Evolutionary conservation across 1,139 yeast genomes (phyloP).

Genomic region (Geotrichum klebahnii): DNA sequence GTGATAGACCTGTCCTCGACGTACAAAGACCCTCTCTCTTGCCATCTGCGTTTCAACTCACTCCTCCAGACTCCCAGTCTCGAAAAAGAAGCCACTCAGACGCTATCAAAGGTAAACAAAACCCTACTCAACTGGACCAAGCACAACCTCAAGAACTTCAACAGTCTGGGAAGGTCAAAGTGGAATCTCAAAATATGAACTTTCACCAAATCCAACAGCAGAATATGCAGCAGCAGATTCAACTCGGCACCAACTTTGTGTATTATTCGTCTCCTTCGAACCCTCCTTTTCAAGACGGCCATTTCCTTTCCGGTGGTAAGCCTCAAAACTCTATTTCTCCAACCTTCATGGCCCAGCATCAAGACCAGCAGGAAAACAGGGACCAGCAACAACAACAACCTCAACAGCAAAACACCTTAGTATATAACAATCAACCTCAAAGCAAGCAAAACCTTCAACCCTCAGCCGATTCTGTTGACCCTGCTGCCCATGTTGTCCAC

Average conservation of each 20-base stretch:
- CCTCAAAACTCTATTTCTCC: no score
- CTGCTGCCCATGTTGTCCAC: no score
- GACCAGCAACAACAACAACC: no score
- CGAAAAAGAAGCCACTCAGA: conserved; percentile 22
- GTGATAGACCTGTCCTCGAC: not conserved
- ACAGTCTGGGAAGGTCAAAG: no score
- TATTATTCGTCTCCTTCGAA: conserved; percentile 15
- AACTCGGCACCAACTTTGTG: conserved; percentile 14
- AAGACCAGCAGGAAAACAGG: no score
- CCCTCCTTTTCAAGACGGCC: not conserved
- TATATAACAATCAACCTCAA: no score
- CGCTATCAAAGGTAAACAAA: conserved; percentile 4
- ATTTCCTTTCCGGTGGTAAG: not conserved
- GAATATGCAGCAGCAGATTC: conserved; percentile 19
- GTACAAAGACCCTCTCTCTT: conserved; percentile 22
- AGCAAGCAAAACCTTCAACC: no score
- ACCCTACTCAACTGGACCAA: not conserved
- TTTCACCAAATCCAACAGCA: conserved; percentile 18
- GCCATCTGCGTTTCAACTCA: conserved; percentile 32
- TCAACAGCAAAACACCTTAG: no score
- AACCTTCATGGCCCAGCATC: no score
- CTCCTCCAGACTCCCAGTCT: conserved; percentile 33
- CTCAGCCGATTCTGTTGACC: no score
- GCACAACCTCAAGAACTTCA: not conserved
- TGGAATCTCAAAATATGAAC: not conserved